A percentile compares a stretch with the other conserved stretches of the same genome.
These are phyloP conservation scores for Polytrichum formosum DNA, from an alignment of 225 moss, liverwort and hornwort genomes.

Conservation along the genomic window DNA sequence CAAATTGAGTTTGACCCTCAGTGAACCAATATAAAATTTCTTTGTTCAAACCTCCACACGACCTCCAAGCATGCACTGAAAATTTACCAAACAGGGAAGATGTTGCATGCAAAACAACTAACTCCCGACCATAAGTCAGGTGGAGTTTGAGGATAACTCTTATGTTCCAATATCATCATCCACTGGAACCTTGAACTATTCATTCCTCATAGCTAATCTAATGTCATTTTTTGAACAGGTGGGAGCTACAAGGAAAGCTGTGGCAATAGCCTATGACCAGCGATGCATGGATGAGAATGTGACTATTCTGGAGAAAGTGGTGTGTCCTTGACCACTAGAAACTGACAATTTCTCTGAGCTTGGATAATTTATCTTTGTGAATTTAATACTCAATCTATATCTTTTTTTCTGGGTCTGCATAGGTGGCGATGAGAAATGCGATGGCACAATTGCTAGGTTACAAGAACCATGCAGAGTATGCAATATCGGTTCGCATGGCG, in stretches of 20 bases:
- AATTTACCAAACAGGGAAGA: no score
- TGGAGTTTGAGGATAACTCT: no score
- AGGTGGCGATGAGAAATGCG: conserved; percentile 88
- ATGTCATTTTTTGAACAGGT: conserved; percentile 40
- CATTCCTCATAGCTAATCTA: background rate
- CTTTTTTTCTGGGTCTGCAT: background rate
- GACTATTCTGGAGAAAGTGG: conserved; percentile 96
- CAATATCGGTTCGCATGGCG: conserved; percentile 87
- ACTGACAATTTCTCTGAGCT: background rate
- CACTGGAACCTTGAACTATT: no score
- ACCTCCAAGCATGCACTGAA: no score
- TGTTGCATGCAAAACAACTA: no score
- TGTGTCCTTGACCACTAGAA: conserved; percentile 23
- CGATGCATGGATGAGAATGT: conserved; percentile 87
- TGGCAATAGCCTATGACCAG: conserved; percentile 84
- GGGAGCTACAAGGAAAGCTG: conserved; percentile 78
- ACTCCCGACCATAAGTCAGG: no score
- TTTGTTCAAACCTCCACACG: no score
- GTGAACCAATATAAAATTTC: no score
- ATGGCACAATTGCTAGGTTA: conserved; percentile 93
- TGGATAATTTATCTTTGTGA: background rate
- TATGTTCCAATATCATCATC: no score
- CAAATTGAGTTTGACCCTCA: no score
- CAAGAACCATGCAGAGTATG: conserved; percentile 93
- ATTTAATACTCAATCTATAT: background rate